Evolutionary conservation across 208 protist genomes (phyloP).

Genomic region (Spongospora subterranea): DNA sequence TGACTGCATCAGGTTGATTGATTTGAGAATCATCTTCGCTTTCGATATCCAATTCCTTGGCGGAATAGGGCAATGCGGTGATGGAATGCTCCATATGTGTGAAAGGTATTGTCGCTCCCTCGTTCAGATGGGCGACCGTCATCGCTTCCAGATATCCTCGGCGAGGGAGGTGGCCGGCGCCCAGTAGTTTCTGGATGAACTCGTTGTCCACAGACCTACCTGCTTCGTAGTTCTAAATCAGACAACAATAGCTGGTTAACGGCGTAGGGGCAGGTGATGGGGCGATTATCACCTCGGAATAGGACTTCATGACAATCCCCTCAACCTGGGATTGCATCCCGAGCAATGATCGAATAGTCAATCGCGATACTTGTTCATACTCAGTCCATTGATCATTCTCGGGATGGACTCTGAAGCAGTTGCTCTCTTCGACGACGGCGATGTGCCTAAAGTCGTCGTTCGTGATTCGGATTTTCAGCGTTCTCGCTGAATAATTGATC

Average conservation of each 20-base stretch:
- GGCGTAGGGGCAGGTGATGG: background rate
- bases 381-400: slow-evolving; percentile 51
- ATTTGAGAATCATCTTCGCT: background rate
- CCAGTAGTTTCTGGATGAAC: slow-evolving; percentile 24
- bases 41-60: background rate
- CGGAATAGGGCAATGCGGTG: background rate
- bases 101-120: background rate
- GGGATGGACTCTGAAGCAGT: slow-evolving; percentile 29
- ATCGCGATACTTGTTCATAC: slow-evolving; percentile 51
- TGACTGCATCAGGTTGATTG: too few relatives aligned
- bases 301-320: slow-evolving; percentile 37
- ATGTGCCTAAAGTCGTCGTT: slow-evolving; percentile 49
- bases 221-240: slow-evolving; percentile 6
- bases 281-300: background rate
- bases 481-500: background rate
- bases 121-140: background rate
- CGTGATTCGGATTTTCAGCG: slow-evolving; percentile 24
- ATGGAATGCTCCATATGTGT: slow-evolving; percentile 10
- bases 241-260: background rate
- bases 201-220: slow-evolving; percentile 4
- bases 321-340: slow-evolving; percentile 50
- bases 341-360: slow-evolving; percentile 20
- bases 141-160: slow-evolving; percentile 7
- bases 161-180: background rate
- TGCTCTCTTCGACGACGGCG: slow-evolving; percentile 50